Evolutionary conservation across 1,139 yeast genomes (phyloP), one percentile per base, ranked within the genome.

Genomic region (Citeromyces hawaiiensis): DNA sequence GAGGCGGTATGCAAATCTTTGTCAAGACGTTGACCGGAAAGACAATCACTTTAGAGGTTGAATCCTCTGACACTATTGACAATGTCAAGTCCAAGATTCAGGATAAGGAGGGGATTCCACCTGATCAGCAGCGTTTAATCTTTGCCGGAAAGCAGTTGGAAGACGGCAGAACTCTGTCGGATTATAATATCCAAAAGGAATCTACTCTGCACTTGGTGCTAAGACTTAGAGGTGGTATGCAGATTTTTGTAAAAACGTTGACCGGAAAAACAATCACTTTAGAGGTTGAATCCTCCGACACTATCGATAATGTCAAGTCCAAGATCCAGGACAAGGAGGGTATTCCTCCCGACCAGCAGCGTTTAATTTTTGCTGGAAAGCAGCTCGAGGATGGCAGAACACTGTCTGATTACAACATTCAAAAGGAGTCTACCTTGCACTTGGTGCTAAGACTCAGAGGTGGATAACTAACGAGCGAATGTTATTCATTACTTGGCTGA

Each of bases 151-250:
- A 82, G 70, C 91, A 82, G 65, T 72, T 83, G 53, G 94, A 83
- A 63, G 94, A 82, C 50, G 94, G 93, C 46, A 76, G 93, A 66
- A 82, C 93, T 40, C 70, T 83, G 44, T 78, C 91, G 40, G 93
- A 83, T 66, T 83, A 83, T 80, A 83, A 83, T 75, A 83, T 83
- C 61, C 94, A 83, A 63, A 82, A 81, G 70, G 94, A 83, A 65
- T 83, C 93, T 35, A 83, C 94, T 45, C 66, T 83, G 43, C 94
- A 83, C 66, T 68, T 83, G 64, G 94, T 83, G 43, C 67, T 83
- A 46, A 82, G 94, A 71, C 73, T 83, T 59, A 81, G 94, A 69
- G 93, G 91, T 71, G 93, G 93, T 69, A 88, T 88, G 97, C 42
- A 77, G 61, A 74, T 70, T 46, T 66, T 68, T 45, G 71, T 68